These are phyloP conservation scores for Pseudocercospora ulei DNA, from an alignment of 2,329 filamentous ascomycete species.

Conservation along the genomic window DNA sequence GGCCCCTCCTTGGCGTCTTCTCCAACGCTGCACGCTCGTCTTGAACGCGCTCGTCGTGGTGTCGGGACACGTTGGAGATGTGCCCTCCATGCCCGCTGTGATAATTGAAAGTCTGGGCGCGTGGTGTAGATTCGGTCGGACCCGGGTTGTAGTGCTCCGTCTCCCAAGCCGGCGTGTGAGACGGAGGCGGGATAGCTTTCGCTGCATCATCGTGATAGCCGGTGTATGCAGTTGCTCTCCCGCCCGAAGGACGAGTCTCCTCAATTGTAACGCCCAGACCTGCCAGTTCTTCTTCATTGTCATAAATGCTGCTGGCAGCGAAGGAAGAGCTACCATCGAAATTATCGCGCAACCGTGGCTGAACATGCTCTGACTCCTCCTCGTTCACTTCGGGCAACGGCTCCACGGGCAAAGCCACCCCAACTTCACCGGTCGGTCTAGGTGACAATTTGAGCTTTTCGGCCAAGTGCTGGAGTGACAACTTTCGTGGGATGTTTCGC, in stretches of 20 bases:
- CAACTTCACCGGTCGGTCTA: not conserved
- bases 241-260: not conserved
- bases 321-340: constrained; percentile 6
- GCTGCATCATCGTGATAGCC: constrained; percentile 1
- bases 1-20: too few relatives aligned
- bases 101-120: not conserved
- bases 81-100: not conserved
- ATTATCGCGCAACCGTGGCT: not conserved
- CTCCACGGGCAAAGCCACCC: not conserved
- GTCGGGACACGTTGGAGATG: not conserved
- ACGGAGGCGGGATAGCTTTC: constrained; percentile 1
- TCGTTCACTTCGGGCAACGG: not conserved
- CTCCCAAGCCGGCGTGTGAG: not conserved
- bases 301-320: constrained; percentile 1
- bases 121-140: not conserved
- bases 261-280: constrained; percentile 4
- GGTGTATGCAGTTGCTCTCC: not conserved
- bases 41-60: not conserved
- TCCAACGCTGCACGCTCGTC: too few relatives aligned
- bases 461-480: constrained; percentile 1
- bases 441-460: not conserved
- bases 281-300: constrained; percentile 1
- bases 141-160: constrained; percentile 1
- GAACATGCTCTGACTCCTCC: not conserved
- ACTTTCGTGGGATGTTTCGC: constrained; percentile 3